Evolutionary conservation across 305 asterid species (phyloP), one percentile per base, ranked within the genome.

Genomic region (Fraxinus xanthoxyloides): DNA sequence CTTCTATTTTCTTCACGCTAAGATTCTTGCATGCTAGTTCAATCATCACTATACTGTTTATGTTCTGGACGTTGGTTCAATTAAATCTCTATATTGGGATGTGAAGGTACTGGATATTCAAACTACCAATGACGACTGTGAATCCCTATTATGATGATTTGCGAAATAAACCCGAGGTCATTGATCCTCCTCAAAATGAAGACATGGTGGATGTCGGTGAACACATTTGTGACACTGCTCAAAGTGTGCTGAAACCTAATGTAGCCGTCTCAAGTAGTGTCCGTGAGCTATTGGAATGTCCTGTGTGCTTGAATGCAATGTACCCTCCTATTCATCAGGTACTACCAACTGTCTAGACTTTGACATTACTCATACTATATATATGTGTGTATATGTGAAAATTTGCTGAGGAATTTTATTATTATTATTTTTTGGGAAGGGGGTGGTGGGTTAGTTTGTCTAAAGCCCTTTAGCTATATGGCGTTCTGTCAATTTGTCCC

Each of bases 261-360:
- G 82, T 80, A 38, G 79, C 90, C 24, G 90, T 88, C 87, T 85
- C 93, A 35, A 89, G 89, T 82, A 93, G 87, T 77, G 94, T 93
- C 38, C 93, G 95, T 40, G 97, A 93, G 77, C 89, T 93, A 35
- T 86, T 92, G 87, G 97, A 93, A 81, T 93, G 96, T 76, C 97
- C 97, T 5, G 96, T 92, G 35, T 93, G 97, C 93, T 89, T 92
- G 86, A 92, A 90, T 83, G 92, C 97, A 30, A 92, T 92, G 97
- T 93, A 92, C 79, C 97, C 97, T 67, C 97, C 97, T 40, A 93
- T 92, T 65, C 91, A 90, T 82, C 97, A 93, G 96, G 97, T 92
- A 85, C 7, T 5, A 1, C 43, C 34, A 36, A 23, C 31, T 12
- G 6, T 73, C 1, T 76, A 13, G 7, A 67, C 34, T 13, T 10